Percentiles rank a stretch among this genome's conserved stretches.
These are phyloP conservation scores for Pholiota molesta DNA, from an alignment of 768 basidiomycete genomes.

Conservation along the genomic window DNA sequence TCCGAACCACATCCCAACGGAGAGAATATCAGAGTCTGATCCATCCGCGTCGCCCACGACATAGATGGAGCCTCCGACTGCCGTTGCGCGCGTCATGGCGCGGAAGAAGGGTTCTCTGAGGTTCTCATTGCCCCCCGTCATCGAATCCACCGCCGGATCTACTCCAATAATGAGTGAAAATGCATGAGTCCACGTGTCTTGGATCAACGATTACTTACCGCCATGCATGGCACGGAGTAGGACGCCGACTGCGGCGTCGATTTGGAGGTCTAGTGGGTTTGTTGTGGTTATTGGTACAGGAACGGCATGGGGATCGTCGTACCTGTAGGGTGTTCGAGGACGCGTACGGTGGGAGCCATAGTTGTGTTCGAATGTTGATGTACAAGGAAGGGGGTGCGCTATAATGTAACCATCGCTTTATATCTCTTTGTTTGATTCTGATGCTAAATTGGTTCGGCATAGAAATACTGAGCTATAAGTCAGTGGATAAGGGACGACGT, in stretches of 20 bases:
- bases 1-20: background rate
- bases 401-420: too few relatives aligned
- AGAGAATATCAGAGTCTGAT: background rate
- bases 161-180: background rate
- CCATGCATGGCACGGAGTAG: background rate
- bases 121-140: background rate
- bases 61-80: background rate
- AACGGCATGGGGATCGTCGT: too few relatives aligned
- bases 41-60: background rate
- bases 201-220: too few relatives aligned
- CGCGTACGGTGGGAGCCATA: too few relatives aligned
- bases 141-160: background rate
- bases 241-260: background rate
- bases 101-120: background rate
- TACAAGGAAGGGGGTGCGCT: too few relatives aligned
- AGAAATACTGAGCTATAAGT: too few relatives aligned
- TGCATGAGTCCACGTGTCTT: background rate
- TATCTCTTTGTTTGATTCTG: too few relatives aligned
- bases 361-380: too few relatives aligned
- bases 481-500: too few relatives aligned
- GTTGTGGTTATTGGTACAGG: too few relatives aligned
- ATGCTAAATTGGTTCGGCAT: too few relatives aligned
- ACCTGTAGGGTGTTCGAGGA: too few relatives aligned
- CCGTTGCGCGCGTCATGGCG: background rate
- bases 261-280: background rate